These are phyloP conservation scores for Termitomyces sp. DNA, from an alignment of 768 basidiomycete species.

Conservation along the genomic window DNA sequence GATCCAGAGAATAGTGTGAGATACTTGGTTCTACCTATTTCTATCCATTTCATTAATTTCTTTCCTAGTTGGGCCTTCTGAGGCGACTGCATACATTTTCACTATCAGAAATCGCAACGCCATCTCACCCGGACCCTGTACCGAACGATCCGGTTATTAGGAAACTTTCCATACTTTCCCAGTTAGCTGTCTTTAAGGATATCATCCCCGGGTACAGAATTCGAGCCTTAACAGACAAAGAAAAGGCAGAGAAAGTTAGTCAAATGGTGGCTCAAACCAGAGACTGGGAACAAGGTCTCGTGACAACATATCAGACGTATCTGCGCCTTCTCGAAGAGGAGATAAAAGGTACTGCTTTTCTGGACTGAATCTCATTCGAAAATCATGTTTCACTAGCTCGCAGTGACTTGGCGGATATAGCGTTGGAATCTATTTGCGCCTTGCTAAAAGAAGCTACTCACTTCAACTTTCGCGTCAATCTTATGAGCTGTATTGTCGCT, in stretches of 20 bases:
- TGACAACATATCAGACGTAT: slow-evolving; percentile 84
- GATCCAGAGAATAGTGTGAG: slow-evolving; percentile 94
- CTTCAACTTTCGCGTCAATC: slow-evolving; percentile 94
- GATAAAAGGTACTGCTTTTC: slow-evolving; percentile 63
- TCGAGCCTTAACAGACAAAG: slow-evolving; percentile 82
- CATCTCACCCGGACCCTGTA: slow-evolving; percentile 64
- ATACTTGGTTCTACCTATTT: slow-evolving; percentile 7
- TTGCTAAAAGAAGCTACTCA: slow-evolving; percentile 80
- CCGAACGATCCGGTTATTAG: slow-evolving; percentile 79
- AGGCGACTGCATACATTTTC: slow-evolving; percentile 88
- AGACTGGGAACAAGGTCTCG: slow-evolving; percentile 95
- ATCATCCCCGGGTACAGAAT: slow-evolving; percentile 96
- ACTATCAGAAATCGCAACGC: slow-evolving; percentile 65
- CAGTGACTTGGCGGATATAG: slow-evolving; percentile 58
- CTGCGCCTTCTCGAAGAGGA: slow-evolving; percentile 81
- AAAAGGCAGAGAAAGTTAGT: slow-evolving; percentile 89
- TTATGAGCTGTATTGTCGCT: slow-evolving; percentile 84
- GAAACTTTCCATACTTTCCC: slow-evolving; percentile 83
- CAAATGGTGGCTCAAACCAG: slow-evolving; percentile 87
- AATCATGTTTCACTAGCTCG: slow-evolving; percentile 39
- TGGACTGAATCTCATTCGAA: not conserved
- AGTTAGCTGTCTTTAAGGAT: slow-evolving; percentile 93
- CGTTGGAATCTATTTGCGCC: slow-evolving; percentile 84
- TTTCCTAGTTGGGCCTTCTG: slow-evolving; percentile 72
- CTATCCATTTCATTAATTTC: slow-evolving; percentile 1